These are phyloP conservation scores for Microsporum audouinii DNA, from an alignment of 2,329 filamentous ascomycete species.

Conservation along the genomic window DNA sequence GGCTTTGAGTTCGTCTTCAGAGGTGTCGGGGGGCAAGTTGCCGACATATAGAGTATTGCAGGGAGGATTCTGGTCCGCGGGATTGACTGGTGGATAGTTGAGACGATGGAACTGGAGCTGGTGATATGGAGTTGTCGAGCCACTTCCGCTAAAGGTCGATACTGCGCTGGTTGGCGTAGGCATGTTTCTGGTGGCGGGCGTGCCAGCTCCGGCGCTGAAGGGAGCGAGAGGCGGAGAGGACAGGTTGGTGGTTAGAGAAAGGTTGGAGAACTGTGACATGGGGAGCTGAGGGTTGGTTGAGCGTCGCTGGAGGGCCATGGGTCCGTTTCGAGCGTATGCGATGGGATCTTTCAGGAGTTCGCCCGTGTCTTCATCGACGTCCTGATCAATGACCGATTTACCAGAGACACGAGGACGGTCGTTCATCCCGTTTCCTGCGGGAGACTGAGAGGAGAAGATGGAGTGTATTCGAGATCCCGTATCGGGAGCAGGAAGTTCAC, in stretches of 20 bases:
- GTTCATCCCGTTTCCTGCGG: conserved; percentile 43
- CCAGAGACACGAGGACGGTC: conserved; percentile 44
- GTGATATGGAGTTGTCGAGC: conserved; percentile 43
- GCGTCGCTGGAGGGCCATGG: conserved; percentile 42
- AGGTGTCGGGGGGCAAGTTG: conserved; percentile 86
- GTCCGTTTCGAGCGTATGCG: conserved; percentile 59
- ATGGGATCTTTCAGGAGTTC: conserved; percentile 52
- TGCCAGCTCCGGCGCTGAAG: conserved; percentile 42
- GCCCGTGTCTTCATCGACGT: conserved; percentile 52
- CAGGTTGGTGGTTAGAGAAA: conserved; percentile 61
- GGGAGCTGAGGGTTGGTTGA: conserved; percentile 63
- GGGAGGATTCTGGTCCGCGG: conserved; percentile 89
- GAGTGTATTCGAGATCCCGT: conserved; percentile 41
- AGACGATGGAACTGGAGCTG: conserved; percentile 49
- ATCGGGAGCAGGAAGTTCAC: conserved; percentile 43
- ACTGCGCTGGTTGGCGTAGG: conserved; percentile 45
- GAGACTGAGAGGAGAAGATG: conserved; percentile 51
- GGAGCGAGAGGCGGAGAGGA: conserved; percentile 33
- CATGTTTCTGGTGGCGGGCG: conserved; percentile 38
- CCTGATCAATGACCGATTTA: conserved; percentile 54
- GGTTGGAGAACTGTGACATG: conserved; percentile 53
- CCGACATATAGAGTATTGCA: conserved; percentile 98
- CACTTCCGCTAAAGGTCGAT: conserved; percentile 38
- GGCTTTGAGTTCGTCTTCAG: conserved; percentile 87
- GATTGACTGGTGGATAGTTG: conserved; percentile 77